A percentile compares a stretch with the other conserved stretches of the same genome.
Evolutionary conservation across 169 alveolate species (phyloP).

Genomic region (Plasmodium adleri): DNA sequence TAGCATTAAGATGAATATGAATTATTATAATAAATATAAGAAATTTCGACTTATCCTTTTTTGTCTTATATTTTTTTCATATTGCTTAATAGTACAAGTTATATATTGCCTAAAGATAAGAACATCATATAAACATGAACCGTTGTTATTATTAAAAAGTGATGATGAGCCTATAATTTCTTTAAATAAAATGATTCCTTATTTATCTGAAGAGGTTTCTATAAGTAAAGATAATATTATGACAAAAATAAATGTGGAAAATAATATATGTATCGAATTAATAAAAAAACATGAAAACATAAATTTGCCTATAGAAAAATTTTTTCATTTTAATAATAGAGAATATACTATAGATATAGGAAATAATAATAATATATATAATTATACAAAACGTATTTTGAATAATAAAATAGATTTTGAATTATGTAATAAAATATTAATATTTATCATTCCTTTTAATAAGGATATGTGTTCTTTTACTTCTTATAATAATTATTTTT

Average conservation of each 20-base stretch:
- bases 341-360: neutral
- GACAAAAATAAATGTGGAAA: constrained; percentile 21
- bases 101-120: constrained; percentile 1
- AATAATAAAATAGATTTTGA: constrained; percentile 4
- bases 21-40: constrained; percentile 5
- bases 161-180: constrained; percentile 8
- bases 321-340: constrained; percentile 5
- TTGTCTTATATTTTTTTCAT: constrained; percentile 1
- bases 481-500: constrained; percentile 18
- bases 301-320: constrained; percentile 1
- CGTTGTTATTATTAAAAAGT: neutral
- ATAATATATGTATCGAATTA: constrained; percentile 28
- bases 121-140: neutral
- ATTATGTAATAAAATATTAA: constrained; percentile 32
- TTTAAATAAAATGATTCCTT: constrained; percentile 20
- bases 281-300: constrained; percentile 17
- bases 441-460: constrained; percentile 23
- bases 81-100: constrained; percentile 21
- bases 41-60: neutral
- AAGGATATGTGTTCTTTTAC: constrained; percentile 41
- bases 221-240: constrained; percentile 21
- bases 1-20: constrained; percentile 5
- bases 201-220: constrained; percentile 21
- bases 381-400: constrained; percentile 7
- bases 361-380: constrained; percentile 10